Percentiles rank a stretch among this genome's conserved stretches.
These are phyloP conservation scores for Gnaphalium uliginosum DNA, from an alignment of 129 eudicot species.

Conservation along the genomic window DNA sequence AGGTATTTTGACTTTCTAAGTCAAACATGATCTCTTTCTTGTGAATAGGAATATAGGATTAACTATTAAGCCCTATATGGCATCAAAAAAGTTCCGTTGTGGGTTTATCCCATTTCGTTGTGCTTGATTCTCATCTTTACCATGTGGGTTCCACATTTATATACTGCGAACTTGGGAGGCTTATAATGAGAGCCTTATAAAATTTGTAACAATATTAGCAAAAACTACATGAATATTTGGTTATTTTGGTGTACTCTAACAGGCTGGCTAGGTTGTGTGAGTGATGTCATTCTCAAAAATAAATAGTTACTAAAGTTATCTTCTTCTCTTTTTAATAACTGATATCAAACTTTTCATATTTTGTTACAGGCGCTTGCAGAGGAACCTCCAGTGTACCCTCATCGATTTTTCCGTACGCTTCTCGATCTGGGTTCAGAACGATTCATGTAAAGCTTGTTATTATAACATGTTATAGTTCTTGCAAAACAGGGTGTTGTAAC, in stretches of 20 bases:
- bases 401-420: conserved; percentile 68
- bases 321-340: not conserved
- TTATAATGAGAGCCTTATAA: too few species aligned
- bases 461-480: conserved; percentile 12
- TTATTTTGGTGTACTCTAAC: not conserved
- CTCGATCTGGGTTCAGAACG: conserved; percentile 81
- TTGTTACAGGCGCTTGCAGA: conserved; percentile 77
- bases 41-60: too few species aligned
- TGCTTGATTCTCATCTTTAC: not conserved
- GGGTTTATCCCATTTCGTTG: not conserved
- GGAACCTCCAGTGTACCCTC: conserved; percentile 89
- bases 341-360: not conserved
- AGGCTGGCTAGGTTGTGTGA: too few species aligned
- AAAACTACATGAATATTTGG: not conserved
- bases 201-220: not conserved
- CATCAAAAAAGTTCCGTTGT: not conserved
- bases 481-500: conserved; percentile 6
- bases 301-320: too few species aligned
- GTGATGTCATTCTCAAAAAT: too few species aligned
- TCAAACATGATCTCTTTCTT: conserved; percentile 1
- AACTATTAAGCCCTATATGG: not conserved
- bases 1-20: conserved; percentile 48
- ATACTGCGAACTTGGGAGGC: not conserved
- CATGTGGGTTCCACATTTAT: not conserved
- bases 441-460: conserved; percentile 31